These are phyloP conservation scores for Bipolaris zeicola DNA, from an alignment of 2,329 filamentous ascomycete species.

Conservation along the genomic window DNA sequence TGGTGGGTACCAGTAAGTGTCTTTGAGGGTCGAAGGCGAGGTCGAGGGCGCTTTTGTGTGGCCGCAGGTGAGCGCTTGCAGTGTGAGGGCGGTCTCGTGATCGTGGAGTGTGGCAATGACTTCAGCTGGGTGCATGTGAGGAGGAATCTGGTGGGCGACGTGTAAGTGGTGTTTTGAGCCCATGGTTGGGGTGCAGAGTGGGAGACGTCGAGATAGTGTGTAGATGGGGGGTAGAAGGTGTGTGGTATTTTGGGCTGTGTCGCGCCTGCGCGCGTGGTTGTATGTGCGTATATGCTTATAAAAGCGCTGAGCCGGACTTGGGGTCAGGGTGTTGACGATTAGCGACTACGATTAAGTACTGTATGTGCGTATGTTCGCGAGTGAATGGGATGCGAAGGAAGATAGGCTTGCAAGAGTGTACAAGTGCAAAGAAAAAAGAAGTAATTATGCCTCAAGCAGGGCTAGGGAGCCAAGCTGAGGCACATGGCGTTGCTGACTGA, in stretches of 20 bases:
- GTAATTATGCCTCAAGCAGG: not conserved
- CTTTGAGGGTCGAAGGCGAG: constrained; percentile 32
- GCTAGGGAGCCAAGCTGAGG: constrained; percentile 11
- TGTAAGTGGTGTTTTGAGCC: constrained; percentile 42
- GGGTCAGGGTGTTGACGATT: constrained; percentile 1
- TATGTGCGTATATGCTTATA: not conserved
- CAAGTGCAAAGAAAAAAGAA: not conserved
- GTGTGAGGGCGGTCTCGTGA: constrained; percentile 41
- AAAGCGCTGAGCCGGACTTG: not conserved
- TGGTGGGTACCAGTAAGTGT: constrained; percentile 45
- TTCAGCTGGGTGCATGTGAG: constrained; percentile 30
- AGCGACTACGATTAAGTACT: constrained; percentile 11
- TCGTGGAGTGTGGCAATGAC: constrained; percentile 43
- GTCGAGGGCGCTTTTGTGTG: constrained; percentile 35
- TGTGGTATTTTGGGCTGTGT: not conserved
- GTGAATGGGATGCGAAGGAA: not conserved
- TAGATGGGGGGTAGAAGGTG: not conserved
- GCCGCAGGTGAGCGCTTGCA: constrained; percentile 41
- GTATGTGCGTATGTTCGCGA: not conserved
- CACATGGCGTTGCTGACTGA: constrained; percentile 18
- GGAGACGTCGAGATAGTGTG: not conserved
- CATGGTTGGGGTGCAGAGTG: constrained; percentile 11
- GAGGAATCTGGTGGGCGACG: constrained; percentile 37
- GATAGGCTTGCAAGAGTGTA: not conserved
- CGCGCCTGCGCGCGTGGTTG: not conserved